Evolutionary conservation across 768 basidiomycete species (phyloP).

Genomic region (Hygrocybe coccinea): DNA sequence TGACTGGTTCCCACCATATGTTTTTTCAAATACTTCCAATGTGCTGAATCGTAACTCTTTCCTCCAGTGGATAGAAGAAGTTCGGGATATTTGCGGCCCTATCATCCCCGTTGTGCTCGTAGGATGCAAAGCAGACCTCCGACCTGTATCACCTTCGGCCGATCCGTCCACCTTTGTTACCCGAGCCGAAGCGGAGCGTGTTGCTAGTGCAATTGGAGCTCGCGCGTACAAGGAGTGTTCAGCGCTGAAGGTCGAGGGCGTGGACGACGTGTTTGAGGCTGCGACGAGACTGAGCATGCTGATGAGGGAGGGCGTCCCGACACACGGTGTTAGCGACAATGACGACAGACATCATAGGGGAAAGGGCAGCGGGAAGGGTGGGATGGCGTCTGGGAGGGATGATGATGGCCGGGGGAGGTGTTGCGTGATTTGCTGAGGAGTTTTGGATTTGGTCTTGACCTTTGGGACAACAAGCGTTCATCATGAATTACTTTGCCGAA

Average conservation of each 20-base stretch:
- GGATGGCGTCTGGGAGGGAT: constrained; percentile 7
- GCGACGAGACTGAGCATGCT: constrained; percentile 96
- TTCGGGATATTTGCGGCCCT: constrained; percentile 88
- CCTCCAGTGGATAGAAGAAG: constrained; percentile 94
- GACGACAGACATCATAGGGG: constrained; percentile 47
- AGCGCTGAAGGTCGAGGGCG: constrained; percentile 83
- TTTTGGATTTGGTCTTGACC: too few relatives aligned
- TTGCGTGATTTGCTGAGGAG: too few relatives aligned
- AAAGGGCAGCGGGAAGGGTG: constrained; percentile 11
- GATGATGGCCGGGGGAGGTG: too few relatives aligned
- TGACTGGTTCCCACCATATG: too few relatives aligned
- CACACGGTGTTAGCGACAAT: constrained; percentile 36
- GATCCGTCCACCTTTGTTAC: constrained; percentile 56
- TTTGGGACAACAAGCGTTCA: too few relatives aligned
- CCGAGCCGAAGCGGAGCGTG: constrained; percentile 75
- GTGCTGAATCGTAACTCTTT: constrained; percentile 7
- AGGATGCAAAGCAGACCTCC: constrained; percentile 92
- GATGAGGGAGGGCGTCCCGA: constrained; percentile 78
- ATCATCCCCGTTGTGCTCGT: constrained; percentile 92
- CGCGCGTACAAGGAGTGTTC: constrained; percentile 94
- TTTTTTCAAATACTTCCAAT: not conserved
- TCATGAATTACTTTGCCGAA: too few relatives aligned
- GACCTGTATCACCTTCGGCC: constrained; percentile 53
- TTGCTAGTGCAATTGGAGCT: constrained; percentile 81
- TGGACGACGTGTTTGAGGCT: constrained; percentile 96